These are phyloP conservation scores for Pouteria campechiana DNA, from an alignment of 179 eudicot species.

Conservation along the genomic window DNA sequence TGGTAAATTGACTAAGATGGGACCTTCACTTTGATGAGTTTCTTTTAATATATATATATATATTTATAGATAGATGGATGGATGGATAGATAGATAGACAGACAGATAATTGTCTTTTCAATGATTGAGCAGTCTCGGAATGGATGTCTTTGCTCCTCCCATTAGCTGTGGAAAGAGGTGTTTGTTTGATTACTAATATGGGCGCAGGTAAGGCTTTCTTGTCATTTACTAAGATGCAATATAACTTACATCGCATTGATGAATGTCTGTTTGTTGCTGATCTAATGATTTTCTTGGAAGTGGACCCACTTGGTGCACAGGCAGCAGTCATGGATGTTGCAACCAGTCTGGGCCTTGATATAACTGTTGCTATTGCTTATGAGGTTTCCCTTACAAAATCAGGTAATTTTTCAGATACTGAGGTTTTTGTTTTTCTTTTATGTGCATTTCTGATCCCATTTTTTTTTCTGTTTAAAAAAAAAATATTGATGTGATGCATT, in stretches of 20 bases:
- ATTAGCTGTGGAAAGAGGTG: constrained; percentile 73
- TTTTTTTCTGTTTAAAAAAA: too few species aligned
- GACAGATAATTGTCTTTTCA: neutral
- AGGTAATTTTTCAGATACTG: constrained; percentile 25
- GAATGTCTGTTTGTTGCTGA: neutral
- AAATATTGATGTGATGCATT: too few species aligned
- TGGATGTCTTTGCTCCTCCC: constrained; percentile 96
- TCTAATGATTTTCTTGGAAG: constrained; percentile 22
- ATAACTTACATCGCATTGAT: too few species aligned
- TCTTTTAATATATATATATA: too few species aligned
- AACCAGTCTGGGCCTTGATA: constrained; percentile 38
- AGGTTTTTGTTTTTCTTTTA: neutral
- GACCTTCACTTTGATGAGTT: too few species aligned
- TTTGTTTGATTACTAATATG: constrained; percentile 91
- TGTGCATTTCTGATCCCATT: neutral
- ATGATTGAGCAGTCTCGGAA: constrained; percentile 56
- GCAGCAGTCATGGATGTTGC: constrained; percentile 65
- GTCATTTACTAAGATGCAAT: too few species aligned
- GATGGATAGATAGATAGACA: too few species aligned
- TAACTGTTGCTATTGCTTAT: constrained; percentile 58
- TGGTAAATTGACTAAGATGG: too few species aligned
- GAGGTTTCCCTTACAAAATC: constrained; percentile 35
- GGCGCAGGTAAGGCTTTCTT: constrained; percentile 94
- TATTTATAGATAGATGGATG: too few species aligned
- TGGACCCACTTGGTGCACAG: constrained; percentile 62